A percentile compares a stretch with the other conserved stretches of the same genome.
Conservation (phyloP, 2,329 filamentous ascomycete genomes). For the Pseudocercospora crystallina region DNA sequence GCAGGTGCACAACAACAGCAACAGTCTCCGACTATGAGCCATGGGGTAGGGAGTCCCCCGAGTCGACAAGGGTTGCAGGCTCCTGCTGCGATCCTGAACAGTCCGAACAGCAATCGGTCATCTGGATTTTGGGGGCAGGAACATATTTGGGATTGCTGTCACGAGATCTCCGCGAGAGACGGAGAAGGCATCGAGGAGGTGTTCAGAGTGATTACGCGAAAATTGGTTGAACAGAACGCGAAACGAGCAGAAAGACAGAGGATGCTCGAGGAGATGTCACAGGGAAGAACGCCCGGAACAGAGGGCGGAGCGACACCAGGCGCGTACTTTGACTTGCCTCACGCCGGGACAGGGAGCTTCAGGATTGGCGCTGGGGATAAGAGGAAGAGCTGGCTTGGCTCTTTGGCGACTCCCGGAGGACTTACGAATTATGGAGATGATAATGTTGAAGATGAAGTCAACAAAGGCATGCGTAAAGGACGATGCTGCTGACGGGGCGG, state of each 20-base stretch:
- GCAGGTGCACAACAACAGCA: conserved; percentile 13
- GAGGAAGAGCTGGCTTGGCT: conserved; percentile 65
- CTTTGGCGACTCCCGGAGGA: conserved; percentile 50
- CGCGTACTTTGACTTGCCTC: conserved; percentile 49
- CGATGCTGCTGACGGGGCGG: conserved; percentile 28
- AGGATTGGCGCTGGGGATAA: conserved; percentile 60
- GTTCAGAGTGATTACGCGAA: conserved; percentile 84
- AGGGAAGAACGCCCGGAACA: conserved; percentile 45
- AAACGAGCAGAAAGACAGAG: conserved; percentile 54
- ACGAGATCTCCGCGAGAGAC: conserved; percentile 92
- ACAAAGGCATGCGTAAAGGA: conserved; percentile 24
- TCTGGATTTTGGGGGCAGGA: conserved; percentile 81
- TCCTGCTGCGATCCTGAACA: conserved; percentile 39
- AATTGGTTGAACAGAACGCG: conserved; percentile 72
- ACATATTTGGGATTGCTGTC: conserved; percentile 93
- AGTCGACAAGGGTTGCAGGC: conserved; percentile 46
- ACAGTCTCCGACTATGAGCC: conserved; percentile 1
- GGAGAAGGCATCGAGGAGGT: conserved; percentile 97
- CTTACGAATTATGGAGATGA: conserved; percentile 29
- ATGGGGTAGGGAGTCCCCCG: conserved; percentile 15
- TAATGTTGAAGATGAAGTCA: conserved; percentile 25
- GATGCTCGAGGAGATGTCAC: conserved; percentile 41
- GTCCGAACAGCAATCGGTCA: conserved; percentile 53
- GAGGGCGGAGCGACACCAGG: conserved; percentile 37
- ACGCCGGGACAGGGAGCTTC: conserved; percentile 58